Conservation (phyloP, 2,329 filamentous ascomycete species). For the Endoconidiophora polonica region DNA sequence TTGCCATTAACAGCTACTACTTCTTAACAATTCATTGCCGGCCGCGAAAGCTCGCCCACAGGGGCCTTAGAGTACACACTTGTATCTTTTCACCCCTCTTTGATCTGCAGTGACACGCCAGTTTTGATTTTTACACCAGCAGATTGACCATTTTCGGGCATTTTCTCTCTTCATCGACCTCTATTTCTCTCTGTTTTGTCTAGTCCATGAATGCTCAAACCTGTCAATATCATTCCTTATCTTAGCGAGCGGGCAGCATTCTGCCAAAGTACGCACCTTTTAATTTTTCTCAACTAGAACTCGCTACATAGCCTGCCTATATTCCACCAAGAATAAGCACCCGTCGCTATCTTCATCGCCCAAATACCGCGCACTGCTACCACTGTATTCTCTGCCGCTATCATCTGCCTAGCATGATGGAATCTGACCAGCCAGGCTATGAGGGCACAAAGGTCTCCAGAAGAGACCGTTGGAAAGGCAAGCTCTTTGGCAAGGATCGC, state of each 20-base stretch:
- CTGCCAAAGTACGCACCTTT: background rate
- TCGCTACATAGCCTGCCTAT: background rate
- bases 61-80: background rate
- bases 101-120: background rate
- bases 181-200: background rate
- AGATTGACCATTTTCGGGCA: background rate
- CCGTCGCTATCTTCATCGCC: background rate
- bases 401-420: constrained; percentile 7
- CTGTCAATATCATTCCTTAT: background rate
- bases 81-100: background rate
- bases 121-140: background rate
- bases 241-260: background rate
- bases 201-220: background rate
- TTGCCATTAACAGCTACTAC: no score
- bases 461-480: constrained; percentile 44
- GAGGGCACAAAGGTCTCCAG: constrained; percentile 31
- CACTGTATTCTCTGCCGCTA: background rate
- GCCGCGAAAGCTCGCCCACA: no score
- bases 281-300: background rate
- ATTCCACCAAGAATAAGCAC: constrained; percentile 1
- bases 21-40: no score
- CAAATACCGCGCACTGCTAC: background rate
- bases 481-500: constrained; percentile 36
- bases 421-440: constrained; percentile 19
- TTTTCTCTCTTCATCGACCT: background rate